Conservation (phyloP, 257 asterid species). For the Nicotiana paniculata region DNA sequence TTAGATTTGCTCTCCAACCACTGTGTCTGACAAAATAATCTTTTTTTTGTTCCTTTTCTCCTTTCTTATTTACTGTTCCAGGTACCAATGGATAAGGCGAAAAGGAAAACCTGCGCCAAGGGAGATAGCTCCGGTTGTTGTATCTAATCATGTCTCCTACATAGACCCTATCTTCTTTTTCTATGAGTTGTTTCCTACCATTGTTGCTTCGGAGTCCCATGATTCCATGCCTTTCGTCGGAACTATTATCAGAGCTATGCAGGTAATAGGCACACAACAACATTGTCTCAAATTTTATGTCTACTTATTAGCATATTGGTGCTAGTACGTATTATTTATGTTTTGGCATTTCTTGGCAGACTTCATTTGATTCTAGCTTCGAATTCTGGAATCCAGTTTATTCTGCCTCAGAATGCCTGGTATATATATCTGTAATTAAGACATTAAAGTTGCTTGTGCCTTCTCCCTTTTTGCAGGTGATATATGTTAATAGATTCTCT, state of each 20-base stretch:
- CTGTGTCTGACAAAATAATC: neutral
- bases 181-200: conserved; percentile 89
- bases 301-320: neutral
- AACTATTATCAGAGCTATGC: conserved; percentile 98
- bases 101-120: conserved; percentile 92
- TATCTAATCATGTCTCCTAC: conserved; percentile 91
- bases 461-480: conserved; percentile 50
- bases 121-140: conserved; percentile 88
- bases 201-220: conserved; percentile 89
- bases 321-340: neutral
- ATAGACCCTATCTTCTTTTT: conserved; percentile 94
- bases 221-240: conserved; percentile 98
- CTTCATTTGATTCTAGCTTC: neutral
- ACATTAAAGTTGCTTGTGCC: conserved; percentile 6
- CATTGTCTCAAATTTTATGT: neutral
- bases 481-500: conserved; percentile 89
- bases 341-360: neutral
- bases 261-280: conserved; percentile 41
- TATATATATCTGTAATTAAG: conserved; percentile 5
- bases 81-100: conserved; percentile 96
- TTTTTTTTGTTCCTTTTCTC: neutral
- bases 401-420: conserved; percentile 8
- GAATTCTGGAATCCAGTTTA: neutral
- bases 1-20: neutral
- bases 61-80: conserved; percentile 28